phyloP scores from a whole-genome alignment of 2,329 filamentous ascomycete species.

The Corniculantispora saksenae region DNA sequence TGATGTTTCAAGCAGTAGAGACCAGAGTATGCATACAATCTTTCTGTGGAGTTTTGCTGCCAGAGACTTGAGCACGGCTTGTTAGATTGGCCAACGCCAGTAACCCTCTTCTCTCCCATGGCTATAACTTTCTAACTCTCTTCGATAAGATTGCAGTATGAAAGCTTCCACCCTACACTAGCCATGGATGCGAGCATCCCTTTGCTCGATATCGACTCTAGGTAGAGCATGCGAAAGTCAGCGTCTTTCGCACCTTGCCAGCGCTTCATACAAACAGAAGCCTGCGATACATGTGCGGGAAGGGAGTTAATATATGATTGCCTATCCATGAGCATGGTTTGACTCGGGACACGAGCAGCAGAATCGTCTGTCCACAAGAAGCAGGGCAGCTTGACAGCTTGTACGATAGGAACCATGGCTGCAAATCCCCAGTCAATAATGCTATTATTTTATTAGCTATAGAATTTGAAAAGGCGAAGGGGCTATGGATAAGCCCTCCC shows the following conservation, averaged over 20 bases:
- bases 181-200: slow-evolving; percentile 16
- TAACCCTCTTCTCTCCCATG: too few relatives aligned
- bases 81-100: too few relatives aligned
- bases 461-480: too few relatives aligned
- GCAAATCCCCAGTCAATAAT: slow-evolving; percentile 12
- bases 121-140: background rate
- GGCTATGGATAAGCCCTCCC: too few relatives aligned
- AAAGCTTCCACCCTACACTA: slow-evolving; percentile 12
- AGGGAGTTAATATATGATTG: slow-evolving; percentile 4
- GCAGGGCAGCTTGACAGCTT: slow-evolving; percentile 11
- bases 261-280: background rate
- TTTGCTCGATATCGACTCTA: slow-evolving; percentile 9
- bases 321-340: slow-evolving; percentile 6
- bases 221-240: slow-evolving; percentile 13
- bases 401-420: slow-evolving; percentile 10
- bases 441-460: too few relatives aligned
- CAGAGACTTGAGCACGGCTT: too few relatives aligned
- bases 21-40: too few relatives aligned
- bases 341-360: slow-evolving; percentile 2
- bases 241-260: slow-evolving; percentile 11
- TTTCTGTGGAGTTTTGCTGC: too few relatives aligned
- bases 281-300: background rate
- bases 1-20: too few relatives aligned
- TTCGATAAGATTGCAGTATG: slow-evolving; percentile 17
- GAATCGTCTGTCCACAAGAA: slow-evolving; percentile 14